Base-by-base conservation (phyloP, 2,329 filamentous ascomycete species). In the Teratosphaeriaceae sp. region DNA sequence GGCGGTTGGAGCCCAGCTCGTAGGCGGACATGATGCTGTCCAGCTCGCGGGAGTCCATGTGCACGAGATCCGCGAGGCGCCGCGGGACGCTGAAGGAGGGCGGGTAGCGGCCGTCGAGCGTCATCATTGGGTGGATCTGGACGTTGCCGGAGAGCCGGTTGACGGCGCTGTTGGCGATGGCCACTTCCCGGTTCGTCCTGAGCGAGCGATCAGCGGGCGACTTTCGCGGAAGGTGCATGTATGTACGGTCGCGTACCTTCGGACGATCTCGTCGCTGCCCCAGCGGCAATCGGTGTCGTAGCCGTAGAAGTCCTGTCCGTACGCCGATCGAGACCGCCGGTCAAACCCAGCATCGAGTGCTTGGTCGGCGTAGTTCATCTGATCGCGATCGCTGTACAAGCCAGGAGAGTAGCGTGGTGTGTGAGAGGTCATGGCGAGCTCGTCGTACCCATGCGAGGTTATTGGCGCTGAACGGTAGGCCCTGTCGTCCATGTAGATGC, bases 91-190 rank as follows among this genome's bases (percentile, higher is more conserved):
- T 45, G 42, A 64, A 65, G 12, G 56, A 52, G 4, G 40, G 26
- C 6, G 63, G 64, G 35, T 61, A 65, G n/a, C 48, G 46, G 3
- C 57, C 58, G 27, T 60, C 54, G 3, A 27, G 26, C 24, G 52
- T 52, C 50, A 63, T 55, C 51, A 59, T 63, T 2, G 63, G 62
- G 37, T 64, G 59, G 16, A 65, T 29, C 22, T 61, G 55, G 7
- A 50, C 53, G 38, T 56, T 55, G 31, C 40, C 43, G 21, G 53
- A 47, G 1, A 44, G 39, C 26, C 41, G 43, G 13, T 42, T 43
- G 39, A 64, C 53, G 15, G 56, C 44, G 19, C 54, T 47, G 42
- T 65, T 65, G 18, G 56, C 53, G 18, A 59, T 46, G 4, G 46
- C 49, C 2, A 44, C 50, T 16, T 54, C 48, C 16, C 49, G 48